Percentiles rank a stretch among this genome's conserved stretches.
phyloP scores from a whole-genome alignment of 2,329 filamentous ascomycete species.

The Corinectria fuckeliana region DNA sequence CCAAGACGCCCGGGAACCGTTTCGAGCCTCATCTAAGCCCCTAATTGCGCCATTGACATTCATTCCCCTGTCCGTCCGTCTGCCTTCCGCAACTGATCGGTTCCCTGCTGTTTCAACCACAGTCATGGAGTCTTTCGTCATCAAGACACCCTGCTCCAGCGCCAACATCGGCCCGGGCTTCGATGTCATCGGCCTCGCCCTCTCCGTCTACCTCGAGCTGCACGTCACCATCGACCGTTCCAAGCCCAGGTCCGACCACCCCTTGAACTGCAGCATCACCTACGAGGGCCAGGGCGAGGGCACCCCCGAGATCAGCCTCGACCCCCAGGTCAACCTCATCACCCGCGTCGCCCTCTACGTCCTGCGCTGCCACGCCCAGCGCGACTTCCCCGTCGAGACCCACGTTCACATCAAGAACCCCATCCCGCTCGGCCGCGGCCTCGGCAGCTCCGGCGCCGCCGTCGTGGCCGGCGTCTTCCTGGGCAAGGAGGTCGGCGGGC shows the following conservation, averaged over 20 bases:
- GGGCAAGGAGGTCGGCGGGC: constrained; percentile 84
- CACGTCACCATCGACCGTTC: constrained; percentile 76
- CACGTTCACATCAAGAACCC: constrained; percentile 95
- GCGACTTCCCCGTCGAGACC: constrained; percentile 83
- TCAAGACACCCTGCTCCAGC: constrained; percentile 89
- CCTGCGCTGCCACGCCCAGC: constrained; percentile 86
- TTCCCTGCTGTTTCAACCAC: constrained; percentile 37
- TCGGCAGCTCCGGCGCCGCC: constrained; percentile 95
- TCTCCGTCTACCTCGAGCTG: constrained; percentile 93
- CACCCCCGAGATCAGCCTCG: constrained; percentile 76
- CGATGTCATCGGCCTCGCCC: constrained; percentile 94
- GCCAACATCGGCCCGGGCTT: constrained; percentile 98
- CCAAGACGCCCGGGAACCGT: not conserved
- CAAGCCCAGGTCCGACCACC: constrained; percentile 59
- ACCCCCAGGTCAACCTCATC: constrained; percentile 88
- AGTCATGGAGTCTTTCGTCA: constrained; percentile 67
- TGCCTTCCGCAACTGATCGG: too few species aligned
- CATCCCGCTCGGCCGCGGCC: constrained; percentile 88
- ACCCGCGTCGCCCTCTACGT: constrained; percentile 95
- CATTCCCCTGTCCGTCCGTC: too few species aligned
- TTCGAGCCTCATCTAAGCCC: constrained; percentile 16
- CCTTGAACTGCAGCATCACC: constrained; percentile 86
- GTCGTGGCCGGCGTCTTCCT: constrained; percentile 95
- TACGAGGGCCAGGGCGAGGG: constrained; percentile 85
- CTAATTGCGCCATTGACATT: constrained; percentile 28